Evolutionary conservation across 2,329 filamentous ascomycete genomes (phyloP).

Genomic region (Aspergillus sp.): DNA sequence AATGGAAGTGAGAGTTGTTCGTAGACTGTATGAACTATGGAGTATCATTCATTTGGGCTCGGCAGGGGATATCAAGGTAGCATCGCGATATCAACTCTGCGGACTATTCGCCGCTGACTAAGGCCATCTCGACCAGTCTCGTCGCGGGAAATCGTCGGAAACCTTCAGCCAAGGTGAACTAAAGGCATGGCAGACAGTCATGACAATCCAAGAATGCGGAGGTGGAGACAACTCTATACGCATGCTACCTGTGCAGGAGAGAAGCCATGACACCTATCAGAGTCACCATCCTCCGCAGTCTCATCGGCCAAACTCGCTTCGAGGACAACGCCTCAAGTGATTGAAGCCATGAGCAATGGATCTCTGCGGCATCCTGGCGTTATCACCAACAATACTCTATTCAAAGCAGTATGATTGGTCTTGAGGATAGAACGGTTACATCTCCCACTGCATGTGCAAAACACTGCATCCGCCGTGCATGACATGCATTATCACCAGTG

Average conservation of each 20-base stretch:
- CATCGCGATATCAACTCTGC: background rate
- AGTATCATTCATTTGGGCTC: too few relatives aligned
- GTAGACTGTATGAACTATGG: background rate
- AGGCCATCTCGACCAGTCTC: background rate
- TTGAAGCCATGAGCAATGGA: background rate
- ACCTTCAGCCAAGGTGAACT: background rate
- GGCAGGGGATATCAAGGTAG: too few relatives aligned
- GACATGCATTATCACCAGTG: background rate
- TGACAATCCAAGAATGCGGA: background rate
- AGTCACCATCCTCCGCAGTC: too few relatives aligned
- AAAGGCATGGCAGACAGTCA: background rate
- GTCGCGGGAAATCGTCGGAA: too few relatives aligned
- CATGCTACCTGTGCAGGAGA: background rate
- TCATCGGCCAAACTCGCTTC: background rate
- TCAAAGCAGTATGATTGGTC: background rate
- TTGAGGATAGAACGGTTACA: background rate
- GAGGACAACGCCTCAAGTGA: background rate
- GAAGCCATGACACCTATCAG: background rate
- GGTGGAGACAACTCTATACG: background rate
- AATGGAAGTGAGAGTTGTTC: background rate
- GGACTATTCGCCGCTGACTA: background rate
- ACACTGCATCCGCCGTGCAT: background rate
- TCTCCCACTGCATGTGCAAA: background rate
- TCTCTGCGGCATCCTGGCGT: background rate
- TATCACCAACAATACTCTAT: background rate